Conservation (phyloP, 2,329 filamentous ascomycete genomes). For the Fusarium sp. region DNA sequence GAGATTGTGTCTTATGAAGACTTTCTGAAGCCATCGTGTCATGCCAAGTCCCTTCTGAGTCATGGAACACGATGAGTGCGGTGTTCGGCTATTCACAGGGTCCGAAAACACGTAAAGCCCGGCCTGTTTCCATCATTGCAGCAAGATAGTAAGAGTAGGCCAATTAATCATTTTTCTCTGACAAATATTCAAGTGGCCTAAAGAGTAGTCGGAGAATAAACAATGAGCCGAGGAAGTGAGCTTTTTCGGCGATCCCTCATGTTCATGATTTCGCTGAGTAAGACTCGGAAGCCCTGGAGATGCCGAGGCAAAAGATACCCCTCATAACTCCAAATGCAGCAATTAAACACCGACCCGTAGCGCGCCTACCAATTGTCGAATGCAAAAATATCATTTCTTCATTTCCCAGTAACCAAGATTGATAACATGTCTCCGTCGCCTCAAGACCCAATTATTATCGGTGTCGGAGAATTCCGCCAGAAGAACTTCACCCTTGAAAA, state of each 20-base stretch:
- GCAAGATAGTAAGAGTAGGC: neutral
- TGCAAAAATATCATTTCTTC: neutral
- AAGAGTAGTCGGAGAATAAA: neutral
- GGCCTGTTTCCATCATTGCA: neutral
- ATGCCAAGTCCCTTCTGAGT: neutral
- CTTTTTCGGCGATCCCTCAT: neutral
- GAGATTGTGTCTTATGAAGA: accelerated
- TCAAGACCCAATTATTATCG: constrained; percentile 64
- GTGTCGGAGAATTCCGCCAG: constrained; percentile 70
- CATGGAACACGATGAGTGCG: neutral
- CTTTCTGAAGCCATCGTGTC: neutral
- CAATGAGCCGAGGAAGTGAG: neutral
- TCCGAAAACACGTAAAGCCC: neutral
- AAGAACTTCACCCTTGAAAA: constrained; percentile 55
- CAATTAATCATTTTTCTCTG: neutral
- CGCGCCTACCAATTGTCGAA: neutral
- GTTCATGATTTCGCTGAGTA: neutral
- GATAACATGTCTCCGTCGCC: neutral
- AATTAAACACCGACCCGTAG: neutral
- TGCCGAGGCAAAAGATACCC: neutral
- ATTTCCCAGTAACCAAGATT: neutral
- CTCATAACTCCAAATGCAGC: neutral
- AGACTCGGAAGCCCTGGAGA: neutral
- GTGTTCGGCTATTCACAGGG: neutral
- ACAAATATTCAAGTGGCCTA: neutral